phyloP scores from a whole-genome alignment of 108 stramenopile genomes.

The Cyclotella sp. region DNA sequence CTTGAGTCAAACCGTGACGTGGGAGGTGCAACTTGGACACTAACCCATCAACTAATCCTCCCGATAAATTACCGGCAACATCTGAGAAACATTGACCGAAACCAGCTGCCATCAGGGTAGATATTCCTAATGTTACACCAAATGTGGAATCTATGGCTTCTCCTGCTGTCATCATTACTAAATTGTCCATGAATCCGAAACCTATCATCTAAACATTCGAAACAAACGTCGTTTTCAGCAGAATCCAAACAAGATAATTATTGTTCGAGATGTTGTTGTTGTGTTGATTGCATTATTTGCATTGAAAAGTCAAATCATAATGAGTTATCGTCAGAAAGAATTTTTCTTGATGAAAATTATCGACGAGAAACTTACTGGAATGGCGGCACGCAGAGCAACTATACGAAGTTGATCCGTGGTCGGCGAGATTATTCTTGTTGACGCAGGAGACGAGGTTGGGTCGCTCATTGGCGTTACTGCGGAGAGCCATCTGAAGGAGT shows the following conservation, averaged over 20 bases:
- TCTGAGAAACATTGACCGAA: constrained; percentile 69
- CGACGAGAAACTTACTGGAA: constrained; percentile 40
- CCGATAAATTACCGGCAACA: constrained; percentile 61
- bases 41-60: constrained; percentile 64
- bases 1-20: constrained; percentile 57
- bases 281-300: neutral
- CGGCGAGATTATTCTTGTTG: constrained; percentile 30
- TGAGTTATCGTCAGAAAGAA: neutral
- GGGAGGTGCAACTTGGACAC: constrained; percentile 65
- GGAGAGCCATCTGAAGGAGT: too few species aligned
- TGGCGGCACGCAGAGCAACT: constrained; percentile 55
- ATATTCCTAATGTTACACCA: constrained; percentile 79
- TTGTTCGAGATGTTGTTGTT: neutral
- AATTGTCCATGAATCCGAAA: constrained; percentile 92
- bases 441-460: neutral
- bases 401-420: constrained; percentile 55
- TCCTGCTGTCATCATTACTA: constrained; percentile 89
- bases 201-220: constrained; percentile 64
- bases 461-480: too few species aligned
- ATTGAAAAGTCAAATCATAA: neutral
- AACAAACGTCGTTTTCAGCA: neutral
- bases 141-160: constrained; percentile 79
- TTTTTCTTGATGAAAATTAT: neutral
- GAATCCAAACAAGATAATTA: neutral
- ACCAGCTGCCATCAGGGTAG: constrained; percentile 86